These are phyloP conservation scores for Starmera amethionina DNA, from an alignment of 805 yeast genomes.

Conservation along the genomic window DNA sequence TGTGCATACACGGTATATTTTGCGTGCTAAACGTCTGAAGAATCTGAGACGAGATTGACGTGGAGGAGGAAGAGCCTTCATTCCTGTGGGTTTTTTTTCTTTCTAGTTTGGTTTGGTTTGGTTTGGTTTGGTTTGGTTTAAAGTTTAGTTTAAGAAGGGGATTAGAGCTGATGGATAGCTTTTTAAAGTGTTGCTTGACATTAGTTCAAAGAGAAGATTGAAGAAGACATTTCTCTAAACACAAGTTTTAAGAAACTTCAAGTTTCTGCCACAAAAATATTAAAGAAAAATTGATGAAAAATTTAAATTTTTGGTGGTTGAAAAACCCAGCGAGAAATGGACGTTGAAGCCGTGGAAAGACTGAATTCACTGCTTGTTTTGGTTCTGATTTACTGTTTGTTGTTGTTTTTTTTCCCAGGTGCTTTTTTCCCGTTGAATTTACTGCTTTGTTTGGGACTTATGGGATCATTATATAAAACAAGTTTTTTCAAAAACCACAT, in stretches of 20 bases:
- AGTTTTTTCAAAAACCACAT: slow-evolving; percentile 12
- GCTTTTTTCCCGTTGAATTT: too few species aligned
- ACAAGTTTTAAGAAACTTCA: too few species aligned
- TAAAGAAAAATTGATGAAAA: too few species aligned
- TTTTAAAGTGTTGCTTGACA: too few species aligned
- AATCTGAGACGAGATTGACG: slow-evolving; percentile 14
- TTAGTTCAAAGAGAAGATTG: too few species aligned
- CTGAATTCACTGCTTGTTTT: too few species aligned
- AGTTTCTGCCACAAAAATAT: neutral
- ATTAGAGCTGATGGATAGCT: too few species aligned
- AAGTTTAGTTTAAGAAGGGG: too few species aligned
- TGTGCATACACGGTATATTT: slow-evolving; percentile 9
- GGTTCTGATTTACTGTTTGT: too few species aligned
- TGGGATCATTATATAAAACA: slow-evolving; percentile 18
- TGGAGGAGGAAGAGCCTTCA: slow-evolving; percentile 20
- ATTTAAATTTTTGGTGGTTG: too few species aligned
- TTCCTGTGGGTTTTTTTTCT: slow-evolving; percentile 1
- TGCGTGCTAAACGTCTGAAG: slow-evolving; percentile 7
- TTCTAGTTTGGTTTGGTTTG: slow-evolving; percentile 1
- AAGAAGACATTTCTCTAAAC: too few species aligned
- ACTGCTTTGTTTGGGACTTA: slow-evolving; percentile 14
- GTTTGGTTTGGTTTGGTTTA: neutral
- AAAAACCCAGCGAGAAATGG: neutral
- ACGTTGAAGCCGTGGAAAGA: neutral
- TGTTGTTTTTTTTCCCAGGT: too few species aligned